A percentile compares a stretch with the other conserved stretches of the same genome.
These are phyloP conservation scores for Escovopsis sp. DNA, from an alignment of 2,329 filamentous ascomycete genomes.

Conservation along the genomic window DNA sequence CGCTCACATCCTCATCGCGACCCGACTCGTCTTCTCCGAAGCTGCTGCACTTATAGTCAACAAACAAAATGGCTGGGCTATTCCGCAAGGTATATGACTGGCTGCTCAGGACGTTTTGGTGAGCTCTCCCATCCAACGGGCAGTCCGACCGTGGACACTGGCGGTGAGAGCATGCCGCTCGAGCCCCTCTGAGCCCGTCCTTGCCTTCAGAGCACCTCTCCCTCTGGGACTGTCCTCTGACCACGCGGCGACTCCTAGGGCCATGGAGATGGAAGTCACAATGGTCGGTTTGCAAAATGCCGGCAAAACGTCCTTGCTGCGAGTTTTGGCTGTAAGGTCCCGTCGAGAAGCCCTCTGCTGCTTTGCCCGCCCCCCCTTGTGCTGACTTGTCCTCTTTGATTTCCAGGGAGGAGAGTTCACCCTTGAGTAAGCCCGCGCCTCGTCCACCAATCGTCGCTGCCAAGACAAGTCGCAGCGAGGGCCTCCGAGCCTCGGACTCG, in stretches of 20 bases:
- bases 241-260: constrained; percentile 44
- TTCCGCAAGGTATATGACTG: constrained; percentile 96
- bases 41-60: no score
- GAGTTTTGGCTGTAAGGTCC: constrained; percentile 81
- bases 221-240: constrained; percentile 4
- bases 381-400: no score
- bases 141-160: no score
- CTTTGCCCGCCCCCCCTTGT: constrained; percentile 6
- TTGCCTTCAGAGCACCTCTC: no score
- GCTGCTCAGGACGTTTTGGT: constrained; percentile 97
- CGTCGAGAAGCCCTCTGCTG: constrained; percentile 6
- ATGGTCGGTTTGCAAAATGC: constrained; percentile 98
- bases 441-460: no score
- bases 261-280: constrained; percentile 98
- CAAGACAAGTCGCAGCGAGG: no score
- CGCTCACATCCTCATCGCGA: no score
- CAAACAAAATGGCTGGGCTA: constrained; percentile 69
- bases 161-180: background rate
- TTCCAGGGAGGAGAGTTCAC: constrained; percentile 98
- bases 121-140: constrained; percentile 21
- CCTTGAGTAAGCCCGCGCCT: constrained; percentile 62
- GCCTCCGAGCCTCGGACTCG: no score
- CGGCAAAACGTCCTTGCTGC: constrained; percentile 87
- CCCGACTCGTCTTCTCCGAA: no score
- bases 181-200: background rate